These are phyloP conservation scores for Phytomonas francai DNA, from an alignment of 208 protist species.

Conservation along the genomic window DNA sequence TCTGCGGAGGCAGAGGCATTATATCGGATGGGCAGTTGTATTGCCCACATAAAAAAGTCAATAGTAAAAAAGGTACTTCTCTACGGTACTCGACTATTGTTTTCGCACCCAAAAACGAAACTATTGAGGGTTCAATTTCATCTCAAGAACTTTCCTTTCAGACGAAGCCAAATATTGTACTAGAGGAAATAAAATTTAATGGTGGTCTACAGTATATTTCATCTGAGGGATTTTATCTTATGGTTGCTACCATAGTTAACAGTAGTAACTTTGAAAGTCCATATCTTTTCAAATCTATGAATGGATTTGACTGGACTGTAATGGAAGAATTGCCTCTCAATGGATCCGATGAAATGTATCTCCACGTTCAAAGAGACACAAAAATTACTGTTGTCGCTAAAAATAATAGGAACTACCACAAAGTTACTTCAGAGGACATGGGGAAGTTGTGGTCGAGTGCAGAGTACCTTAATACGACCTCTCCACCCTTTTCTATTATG, in stretches of 20 bases:
- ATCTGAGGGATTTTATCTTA: slow-evolving; percentile 1
- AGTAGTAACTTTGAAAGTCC: background rate
- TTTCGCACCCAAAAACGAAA: slow-evolving; percentile 5
- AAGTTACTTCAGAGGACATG: slow-evolving; percentile 27
- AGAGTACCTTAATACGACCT: slow-evolving; percentile 25
- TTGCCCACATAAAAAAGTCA: slow-evolving; percentile 28
- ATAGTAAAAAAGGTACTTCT: slow-evolving; percentile 12
- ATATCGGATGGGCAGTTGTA: slow-evolving; percentile 33
- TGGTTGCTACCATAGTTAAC: slow-evolving; percentile 1
- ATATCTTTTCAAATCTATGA: slow-evolving; percentile 8
- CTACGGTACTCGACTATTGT: slow-evolving; percentile 11
- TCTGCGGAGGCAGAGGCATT: slow-evolving; percentile 19
- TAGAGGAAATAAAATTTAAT: background rate
- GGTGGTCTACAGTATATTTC: background rate
- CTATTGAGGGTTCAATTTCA: background rate
- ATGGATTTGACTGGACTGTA: slow-evolving; percentile 9
- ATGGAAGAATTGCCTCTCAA: background rate
- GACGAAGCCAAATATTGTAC: background rate
- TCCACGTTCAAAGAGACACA: slow-evolving; percentile 12
- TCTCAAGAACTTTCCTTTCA: background rate
- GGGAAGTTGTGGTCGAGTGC: slow-evolving; percentile 31
- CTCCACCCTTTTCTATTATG: slow-evolving; percentile 20
- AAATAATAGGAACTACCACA: slow-evolving; percentile 11
- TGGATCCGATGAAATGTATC: slow-evolving; percentile 12
- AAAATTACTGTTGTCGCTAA: slow-evolving; percentile 16